Evolutionary conservation across 352 stramenopile genomes (phyloP), one percentile per base, ranked within the genome.

Genomic region (Chrysophaeum taylorii): DNA sequence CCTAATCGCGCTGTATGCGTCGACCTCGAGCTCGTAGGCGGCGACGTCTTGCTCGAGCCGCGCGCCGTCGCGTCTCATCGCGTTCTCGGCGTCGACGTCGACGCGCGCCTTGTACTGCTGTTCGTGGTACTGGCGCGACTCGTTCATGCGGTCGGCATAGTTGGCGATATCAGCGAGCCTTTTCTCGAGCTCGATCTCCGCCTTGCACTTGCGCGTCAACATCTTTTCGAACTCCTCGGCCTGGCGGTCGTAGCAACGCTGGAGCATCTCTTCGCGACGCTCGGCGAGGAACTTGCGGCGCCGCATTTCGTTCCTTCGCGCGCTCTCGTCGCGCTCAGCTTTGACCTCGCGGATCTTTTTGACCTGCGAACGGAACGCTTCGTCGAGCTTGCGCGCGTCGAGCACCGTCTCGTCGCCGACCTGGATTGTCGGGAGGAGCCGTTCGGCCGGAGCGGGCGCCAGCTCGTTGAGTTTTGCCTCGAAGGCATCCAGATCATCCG

Each of bases 271-370:
- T 29, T 73, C 69, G 38, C 69, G 35, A 35, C 68, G 70, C 64
- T 77, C 54, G 52, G 74, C 76, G 29, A 76, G 69, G 53, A 78
- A 80, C 42, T 67, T 73, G 41, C 73, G 33, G 33, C 74, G 67
- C n/a, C 53, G 60, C 66, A 69, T 74, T 16, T 63, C 35, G 2
- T 45, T n/a, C 4, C 27, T 1, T 23, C 2, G 2, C 1, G 31
- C 31, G 5, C 57, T 2, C 5, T 0, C 33, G 9, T 48, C 12
- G 9, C 57, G 57, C n/a, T 66, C 57, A 15, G 57, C 57, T 31
- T 21, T 36, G 12, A 45, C 16, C 23, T 66, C 57, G 31, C 48
- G 48, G n/a, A n/a, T n/a, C n/a, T n/a, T n/a, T n/a, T n/a, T n/a
- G n/a, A n/a, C n/a, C n/a, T n/a, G n/a, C n/a, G n/a, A n/a, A n/a